Evolutionary conservation across 805 yeast genomes (phyloP).

Genomic region (Candida nitratophila): DNA sequence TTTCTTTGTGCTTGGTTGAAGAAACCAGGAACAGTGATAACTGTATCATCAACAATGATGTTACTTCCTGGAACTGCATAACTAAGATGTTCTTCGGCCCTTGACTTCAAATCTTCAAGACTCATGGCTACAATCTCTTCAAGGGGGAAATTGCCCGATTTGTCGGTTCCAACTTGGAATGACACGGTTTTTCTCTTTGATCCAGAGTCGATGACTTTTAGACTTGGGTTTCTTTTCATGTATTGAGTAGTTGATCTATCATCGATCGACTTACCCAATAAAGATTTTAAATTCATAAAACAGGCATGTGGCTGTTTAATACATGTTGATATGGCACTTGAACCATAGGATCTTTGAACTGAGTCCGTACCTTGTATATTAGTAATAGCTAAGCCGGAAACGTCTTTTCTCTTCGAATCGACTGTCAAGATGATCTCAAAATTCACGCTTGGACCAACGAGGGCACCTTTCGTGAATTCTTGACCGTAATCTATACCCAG

Average conservation of each 20-base stretch:
- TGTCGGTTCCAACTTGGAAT: constrained; percentile 33
- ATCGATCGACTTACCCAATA: constrained; percentile 58
- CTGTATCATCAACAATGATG: constrained; percentile 53
- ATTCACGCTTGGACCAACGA: constrained; percentile 86
- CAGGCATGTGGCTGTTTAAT: constrained; percentile 70
- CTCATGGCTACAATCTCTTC: constrained; percentile 88
- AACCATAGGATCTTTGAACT: constrained; percentile 71
- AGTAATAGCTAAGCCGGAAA: constrained; percentile 67
- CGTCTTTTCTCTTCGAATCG: constrained; percentile 87
- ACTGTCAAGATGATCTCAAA: constrained; percentile 84
- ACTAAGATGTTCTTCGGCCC: constrained; percentile 59
- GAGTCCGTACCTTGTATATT: constrained; percentile 31
- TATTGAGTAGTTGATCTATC: constrained; percentile 43
- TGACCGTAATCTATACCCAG: constrained; percentile 88
- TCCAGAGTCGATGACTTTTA: constrained; percentile 34
- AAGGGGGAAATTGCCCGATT: constrained; percentile 37
- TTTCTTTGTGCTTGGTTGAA: constrained; percentile 58
- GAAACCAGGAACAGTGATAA: constrained; percentile 71
- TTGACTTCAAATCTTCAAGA: constrained; percentile 51
- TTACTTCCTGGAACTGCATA: constrained; percentile 43
- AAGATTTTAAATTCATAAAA: constrained; percentile 56
- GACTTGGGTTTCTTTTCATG: constrained; percentile 52
- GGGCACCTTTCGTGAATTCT: constrained; percentile 76
- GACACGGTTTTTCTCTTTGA: constrained; percentile 48
- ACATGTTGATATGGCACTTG: constrained; percentile 61